A percentile compares a stretch with the other conserved stretches of the same genome.
Evolutionary conservation across 2,329 filamentous ascomycete genomes (phyloP).

Genomic region (Venturia carpophila): DNA sequence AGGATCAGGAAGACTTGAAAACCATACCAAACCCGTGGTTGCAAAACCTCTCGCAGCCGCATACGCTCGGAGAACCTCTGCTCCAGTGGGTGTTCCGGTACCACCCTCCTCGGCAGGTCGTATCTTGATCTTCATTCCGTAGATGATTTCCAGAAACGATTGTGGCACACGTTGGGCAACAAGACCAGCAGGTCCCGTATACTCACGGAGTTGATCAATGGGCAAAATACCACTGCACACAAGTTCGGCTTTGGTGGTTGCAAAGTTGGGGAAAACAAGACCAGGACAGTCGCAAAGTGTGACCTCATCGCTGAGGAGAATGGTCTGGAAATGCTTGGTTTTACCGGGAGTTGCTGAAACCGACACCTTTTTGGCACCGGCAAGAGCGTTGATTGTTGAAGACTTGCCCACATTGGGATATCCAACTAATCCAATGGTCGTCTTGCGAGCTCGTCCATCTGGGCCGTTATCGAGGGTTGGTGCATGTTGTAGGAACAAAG

Average conservation of each 20-base stretch:
- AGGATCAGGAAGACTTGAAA: too few species aligned
- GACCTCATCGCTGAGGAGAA: conserved; percentile 82
- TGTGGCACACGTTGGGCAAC: conserved; percentile 82
- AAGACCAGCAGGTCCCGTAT: conserved; percentile 74
- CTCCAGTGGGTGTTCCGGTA: conserved; percentile 73
- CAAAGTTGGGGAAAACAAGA: conserved; percentile 97
- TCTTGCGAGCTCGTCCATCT: conserved; percentile 51
- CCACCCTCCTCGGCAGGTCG: conserved; percentile 85
- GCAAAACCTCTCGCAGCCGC: conserved; percentile 84
- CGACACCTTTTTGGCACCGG: conserved; percentile 96
- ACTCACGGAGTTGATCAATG: conserved; percentile 93
- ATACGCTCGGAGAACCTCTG: conserved; percentile 79
- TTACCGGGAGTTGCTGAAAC: conserved; percentile 96
- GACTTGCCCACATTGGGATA: conserved; percentile 99
- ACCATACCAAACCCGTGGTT: conserved; percentile 59
- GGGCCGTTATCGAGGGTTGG: conserved; percentile 48
- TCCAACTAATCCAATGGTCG: conserved; percentile 86
- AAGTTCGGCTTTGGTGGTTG: conserved; percentile 89
- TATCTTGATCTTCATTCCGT: conserved; percentile 81
- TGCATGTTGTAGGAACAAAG: conserved; percentile 72
- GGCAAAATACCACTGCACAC: conserved; percentile 92
- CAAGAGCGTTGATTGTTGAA: conserved; percentile 97
- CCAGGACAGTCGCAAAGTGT: conserved; percentile 96
- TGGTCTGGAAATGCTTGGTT: conserved; percentile 98
- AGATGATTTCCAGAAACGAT: conserved; percentile 81